Conservation (phyloP, 148 eudicot genomes). For the Spergularia bocconei region DNA sequence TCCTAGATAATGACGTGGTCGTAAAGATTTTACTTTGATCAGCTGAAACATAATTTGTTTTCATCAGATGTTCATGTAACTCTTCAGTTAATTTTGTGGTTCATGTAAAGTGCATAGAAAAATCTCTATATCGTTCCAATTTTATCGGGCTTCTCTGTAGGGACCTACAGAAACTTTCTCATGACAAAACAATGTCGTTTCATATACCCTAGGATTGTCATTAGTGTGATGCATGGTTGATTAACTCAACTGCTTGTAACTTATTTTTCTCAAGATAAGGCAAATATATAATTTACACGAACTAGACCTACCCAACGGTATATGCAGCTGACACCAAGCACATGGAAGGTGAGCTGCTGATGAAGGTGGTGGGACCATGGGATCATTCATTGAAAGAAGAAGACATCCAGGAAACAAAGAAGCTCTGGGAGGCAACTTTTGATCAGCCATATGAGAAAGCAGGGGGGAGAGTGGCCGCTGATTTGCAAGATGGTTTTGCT, state of each 20-base stretch:
- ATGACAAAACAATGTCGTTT: neutral
- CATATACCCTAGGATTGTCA: neutral
- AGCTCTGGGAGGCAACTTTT: constrained; percentile 71
- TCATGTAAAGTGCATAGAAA: no score
- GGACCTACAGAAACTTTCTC: no score
- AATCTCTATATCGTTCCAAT: no score
- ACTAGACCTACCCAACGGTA: constrained; percentile 87
- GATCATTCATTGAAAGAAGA: constrained; percentile 43
- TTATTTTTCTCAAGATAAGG: constrained; percentile 17
- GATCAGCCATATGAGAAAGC: constrained; percentile 93
- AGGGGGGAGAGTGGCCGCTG: constrained; percentile 47
- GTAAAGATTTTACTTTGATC: neutral
- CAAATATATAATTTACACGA: constrained; percentile 31
- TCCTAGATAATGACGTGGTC: neutral
- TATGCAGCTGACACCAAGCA: constrained; percentile 73
- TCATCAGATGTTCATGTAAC: neutral
- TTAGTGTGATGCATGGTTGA: neutral
- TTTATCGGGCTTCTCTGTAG: no score
- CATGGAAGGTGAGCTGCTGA: constrained; percentile 50
- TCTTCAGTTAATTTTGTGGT: neutral
- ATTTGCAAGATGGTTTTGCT: constrained; percentile 24
- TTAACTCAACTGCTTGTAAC: neutral
- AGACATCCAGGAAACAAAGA: constrained; percentile 51
- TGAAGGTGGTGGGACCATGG: constrained; percentile 57
- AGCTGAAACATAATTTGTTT: neutral